Conservation (phyloP, 2,329 filamentous ascomycete species). For the Cercospora brassicicola region DNA sequence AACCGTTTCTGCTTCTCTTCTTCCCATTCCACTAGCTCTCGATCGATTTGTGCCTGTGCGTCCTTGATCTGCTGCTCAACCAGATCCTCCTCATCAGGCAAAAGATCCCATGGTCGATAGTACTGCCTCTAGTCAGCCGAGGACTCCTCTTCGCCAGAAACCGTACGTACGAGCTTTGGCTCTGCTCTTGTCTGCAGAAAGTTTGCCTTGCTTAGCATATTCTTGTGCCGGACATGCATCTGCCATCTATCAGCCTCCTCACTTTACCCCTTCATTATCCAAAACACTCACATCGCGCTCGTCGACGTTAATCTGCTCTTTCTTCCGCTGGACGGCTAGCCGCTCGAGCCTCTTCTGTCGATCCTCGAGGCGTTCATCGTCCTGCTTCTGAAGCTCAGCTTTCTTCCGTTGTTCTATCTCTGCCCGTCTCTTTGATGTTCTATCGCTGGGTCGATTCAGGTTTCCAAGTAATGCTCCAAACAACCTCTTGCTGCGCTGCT, state of each 20-base stretch:
- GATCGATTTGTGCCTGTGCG: conserved; percentile 62
- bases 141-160: background rate
- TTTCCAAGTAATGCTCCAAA: conserved; percentile 63
- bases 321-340: conserved; percentile 51
- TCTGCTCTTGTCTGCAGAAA: conserved; percentile 70
- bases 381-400: conserved; percentile 65
- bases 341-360: conserved; percentile 65
- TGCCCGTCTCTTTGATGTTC: conserved; percentile 73
- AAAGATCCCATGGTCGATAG: conserved; percentile 80
- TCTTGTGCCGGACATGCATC: conserved; percentile 73
- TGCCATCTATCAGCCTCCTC: conserved; percentile 49
- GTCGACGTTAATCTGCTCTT: conserved; percentile 73
- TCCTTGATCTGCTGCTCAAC: conserved; percentile 71
- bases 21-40: conserved; percentile 66
- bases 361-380: conserved; percentile 67
- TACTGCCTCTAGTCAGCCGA: conserved; percentile 56
- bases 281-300: conserved; percentile 64
- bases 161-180: conserved; percentile 69
- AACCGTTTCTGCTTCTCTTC: conserved; percentile 30
- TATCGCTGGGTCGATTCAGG: conserved; percentile 51
- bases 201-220: conserved; percentile 68
- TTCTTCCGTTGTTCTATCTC: conserved; percentile 77
- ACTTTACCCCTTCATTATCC: background rate
- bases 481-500: conserved; percentile 77
- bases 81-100: conserved; percentile 64